Percentiles rank a stretch among this genome's conserved stretches.
Conservation (phyloP, 345 rosid species). For the Populus simonii region DNA sequence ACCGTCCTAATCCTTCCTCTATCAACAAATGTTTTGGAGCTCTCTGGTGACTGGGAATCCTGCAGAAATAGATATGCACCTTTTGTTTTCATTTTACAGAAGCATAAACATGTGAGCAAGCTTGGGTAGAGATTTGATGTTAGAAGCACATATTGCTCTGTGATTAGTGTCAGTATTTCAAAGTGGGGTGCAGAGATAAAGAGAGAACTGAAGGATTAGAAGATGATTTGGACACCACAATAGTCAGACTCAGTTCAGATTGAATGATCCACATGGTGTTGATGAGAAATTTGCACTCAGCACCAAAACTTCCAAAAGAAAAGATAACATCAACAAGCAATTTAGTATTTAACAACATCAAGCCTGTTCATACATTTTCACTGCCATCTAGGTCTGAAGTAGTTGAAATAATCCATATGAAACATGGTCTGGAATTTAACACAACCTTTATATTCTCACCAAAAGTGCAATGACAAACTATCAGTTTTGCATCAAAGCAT, state of each 20-base stretch:
- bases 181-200: not conserved
- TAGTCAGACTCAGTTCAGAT: not conserved
- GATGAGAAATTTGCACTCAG: too few species aligned
- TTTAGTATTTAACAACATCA: not conserved
- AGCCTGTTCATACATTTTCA: not conserved
- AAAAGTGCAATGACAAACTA: constrained; percentile 59
- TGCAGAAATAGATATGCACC: constrained; percentile 28
- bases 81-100: not conserved
- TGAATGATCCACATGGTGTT: too few species aligned
- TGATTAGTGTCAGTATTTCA: not conserved
- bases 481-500: constrained; percentile 71
- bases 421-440: constrained; percentile 7
- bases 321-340: too few species aligned
- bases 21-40: constrained; percentile 22
- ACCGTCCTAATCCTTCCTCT: constrained; percentile 42
- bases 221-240: not conserved
- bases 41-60: constrained; percentile 32
- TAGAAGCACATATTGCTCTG: not conserved
- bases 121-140: not conserved
- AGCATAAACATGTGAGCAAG: not conserved
- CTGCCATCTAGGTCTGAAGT: not conserved
- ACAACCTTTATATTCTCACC: constrained; percentile 50
- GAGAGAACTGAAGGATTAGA: not conserved
- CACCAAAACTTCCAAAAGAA: too few species aligned
- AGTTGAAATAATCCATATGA: not conserved